Evolutionary conservation across 441 rosid species (phyloP), one percentile per base, ranked within the genome.

Genomic region (Adansonia rubrostipa): DNA sequence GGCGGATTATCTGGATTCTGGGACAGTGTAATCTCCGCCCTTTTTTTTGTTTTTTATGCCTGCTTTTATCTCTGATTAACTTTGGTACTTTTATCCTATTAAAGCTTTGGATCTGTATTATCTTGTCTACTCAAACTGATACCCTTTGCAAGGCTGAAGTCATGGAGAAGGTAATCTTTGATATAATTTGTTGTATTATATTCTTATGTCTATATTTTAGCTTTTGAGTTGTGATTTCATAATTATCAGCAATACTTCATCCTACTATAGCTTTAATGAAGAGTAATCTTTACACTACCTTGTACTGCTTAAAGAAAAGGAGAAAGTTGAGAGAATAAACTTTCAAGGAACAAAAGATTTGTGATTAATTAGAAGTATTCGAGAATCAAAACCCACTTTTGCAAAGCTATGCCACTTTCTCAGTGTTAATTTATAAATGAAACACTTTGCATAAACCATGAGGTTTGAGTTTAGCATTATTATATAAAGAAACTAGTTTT

Each of bases 11-110:
- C 66, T 67, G 80, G 77, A 74, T 66, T 44, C 63, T 58, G 47
- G 33, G 56, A 73, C 82, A 14, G 61, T 72, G 76, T 77, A 65
- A 80, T 71, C 80, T 80, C 83, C 77, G 69, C 73, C 79, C 9
- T 15, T 63, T 10, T 54, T 4, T 76, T 73, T 60, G 58, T 45
- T 45, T 74, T 80, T 65, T 56, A n/a, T 71, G 63, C 50, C 66
- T 57, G 63, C 57, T 78, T 71, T 14, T 67, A 40, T 71, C 19
- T 24, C 65, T 71, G 28, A 53, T 51, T 36, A 57, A 70, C 65
- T 10, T 76, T 53, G 42, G 19, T 68, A 11, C 71, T 64, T 60
- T 40, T 42, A 66, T 9, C 17, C 6, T 42, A 5, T 66, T 54
- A 65, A 66, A 24, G 28, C 57, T 73, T 81, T 58, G 50, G 70